Percentiles rank a stretch among this genome's conserved stretches.
Evolutionary conservation across 305 asterid species (phyloP).

Genomic region (Striga hermonthica): DNA sequence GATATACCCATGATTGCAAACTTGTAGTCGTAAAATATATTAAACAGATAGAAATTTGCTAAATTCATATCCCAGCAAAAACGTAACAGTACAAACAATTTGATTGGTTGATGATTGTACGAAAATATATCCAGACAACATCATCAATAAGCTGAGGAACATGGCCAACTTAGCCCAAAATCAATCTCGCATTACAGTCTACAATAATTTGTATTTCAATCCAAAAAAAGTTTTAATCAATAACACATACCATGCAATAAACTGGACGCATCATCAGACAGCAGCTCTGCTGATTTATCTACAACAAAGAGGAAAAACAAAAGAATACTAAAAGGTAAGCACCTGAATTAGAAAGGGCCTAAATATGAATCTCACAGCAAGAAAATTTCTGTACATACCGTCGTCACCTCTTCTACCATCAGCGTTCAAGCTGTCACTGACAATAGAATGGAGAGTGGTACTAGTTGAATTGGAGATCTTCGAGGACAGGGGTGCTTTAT

Average conservation of each 20-base stretch:
- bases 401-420: constrained; percentile 33
- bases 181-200: constrained; percentile 21
- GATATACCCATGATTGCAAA: constrained; percentile 9
- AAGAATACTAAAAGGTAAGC: constrained; percentile 11
- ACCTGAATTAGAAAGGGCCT: constrained; percentile 1
- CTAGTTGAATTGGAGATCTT: constrained; percentile 10
- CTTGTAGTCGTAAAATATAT: constrained; percentile 8
- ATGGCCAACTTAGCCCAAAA: constrained; percentile 15
- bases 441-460: constrained; percentile 39
- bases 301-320: background rate
- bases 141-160: constrained; percentile 11
- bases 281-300: constrained; percentile 49
- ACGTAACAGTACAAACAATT: background rate
- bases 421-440: constrained; percentile 39
- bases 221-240: constrained; percentile 19
- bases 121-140: background rate
- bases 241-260: constrained; percentile 38
- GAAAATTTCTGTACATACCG: constrained; percentile 38
- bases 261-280: constrained; percentile 39
- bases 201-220: constrained; percentile 16
- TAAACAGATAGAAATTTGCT: constrained; percentile 16
- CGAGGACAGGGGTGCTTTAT: constrained; percentile 34
- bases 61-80: constrained; percentile 11
- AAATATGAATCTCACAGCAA: background rate
- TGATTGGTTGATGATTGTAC: background rate